A percentile compares a stretch with the other conserved stretches of the same genome.
phyloP scores from a whole-genome alignment of 164 flowering plant species.

The Macadamia tetraphylla region DNA sequence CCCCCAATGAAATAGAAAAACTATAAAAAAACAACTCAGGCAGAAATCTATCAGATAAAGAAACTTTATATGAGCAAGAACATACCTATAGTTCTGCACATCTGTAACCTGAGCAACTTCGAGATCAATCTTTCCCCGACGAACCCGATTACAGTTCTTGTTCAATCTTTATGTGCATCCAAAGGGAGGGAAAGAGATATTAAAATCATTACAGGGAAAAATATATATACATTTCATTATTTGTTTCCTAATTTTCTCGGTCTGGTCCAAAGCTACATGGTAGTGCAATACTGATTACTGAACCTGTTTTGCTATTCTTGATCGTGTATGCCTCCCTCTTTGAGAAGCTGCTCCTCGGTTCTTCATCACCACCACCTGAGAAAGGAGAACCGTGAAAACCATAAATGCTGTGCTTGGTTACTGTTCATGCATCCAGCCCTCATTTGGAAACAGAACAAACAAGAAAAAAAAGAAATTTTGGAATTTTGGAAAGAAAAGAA shows the following conservation, averaged over 20 bases:
- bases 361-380: too few relatives aligned
- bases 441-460: slow-evolving; percentile 18
- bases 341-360: too few relatives aligned
- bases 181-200: background rate
- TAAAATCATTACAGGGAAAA: too few relatives aligned
- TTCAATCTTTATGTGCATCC: slow-evolving; percentile 47
- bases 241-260: too few relatives aligned
- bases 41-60: background rate
- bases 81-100: slow-evolving; percentile 39
- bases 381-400: too few relatives aligned
- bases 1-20: slow-evolving; percentile 7
- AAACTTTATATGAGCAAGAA: background rate
- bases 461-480: slow-evolving; percentile 3
- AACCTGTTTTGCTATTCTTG: too few relatives aligned
- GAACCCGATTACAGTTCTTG: slow-evolving; percentile 42
- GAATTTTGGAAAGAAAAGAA: slow-evolving; percentile 10
- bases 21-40: slow-evolving; percentile 4
- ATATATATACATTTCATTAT: too few relatives aligned
- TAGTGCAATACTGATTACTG: too few relatives aligned
- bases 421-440: slow-evolving; percentile 11
- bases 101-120: slow-evolving; percentile 67
- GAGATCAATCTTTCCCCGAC: slow-evolving; percentile 61
- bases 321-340: too few relatives aligned
- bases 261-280: too few relatives aligned
- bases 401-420: slow-evolving; percentile 1